Conservation (phyloP, 2,329 filamentous ascomycete species). For the Sporothrix pseudoabietina region DNA sequence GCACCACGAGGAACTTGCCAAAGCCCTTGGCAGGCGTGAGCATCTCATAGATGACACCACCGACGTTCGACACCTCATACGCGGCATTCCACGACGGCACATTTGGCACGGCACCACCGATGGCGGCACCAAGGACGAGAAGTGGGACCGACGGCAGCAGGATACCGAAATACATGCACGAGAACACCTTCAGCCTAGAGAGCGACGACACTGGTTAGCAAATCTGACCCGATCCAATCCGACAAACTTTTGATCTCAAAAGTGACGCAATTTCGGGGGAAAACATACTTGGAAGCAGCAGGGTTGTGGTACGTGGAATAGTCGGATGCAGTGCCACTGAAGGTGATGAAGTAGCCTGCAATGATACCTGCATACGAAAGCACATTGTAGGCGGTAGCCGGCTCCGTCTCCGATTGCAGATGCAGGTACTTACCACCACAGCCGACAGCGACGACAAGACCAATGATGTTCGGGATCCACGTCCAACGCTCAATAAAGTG, state of each 20-base stretch:
- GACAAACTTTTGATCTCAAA: no score
- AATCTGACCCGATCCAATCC: background rate
- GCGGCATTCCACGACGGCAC: conserved; percentile 47
- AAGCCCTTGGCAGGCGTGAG: conserved; percentile 50
- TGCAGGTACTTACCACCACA: conserved; percentile 55
- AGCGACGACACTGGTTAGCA: conserved; percentile 24
- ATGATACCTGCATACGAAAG: conserved; percentile 52
- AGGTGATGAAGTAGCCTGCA: conserved; percentile 58
- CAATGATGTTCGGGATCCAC: conserved; percentile 58
- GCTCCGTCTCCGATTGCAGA: conserved; percentile 48
- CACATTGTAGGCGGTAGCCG: conserved; percentile 45
- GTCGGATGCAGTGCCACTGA: conserved; percentile 58
- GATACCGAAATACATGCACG: conserved; percentile 56
- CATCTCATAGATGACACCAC: conserved; percentile 53
- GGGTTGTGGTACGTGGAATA: conserved; percentile 60
- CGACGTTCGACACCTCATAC: conserved; percentile 47
- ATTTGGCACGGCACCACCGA: conserved; percentile 53
- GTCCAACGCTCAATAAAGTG: conserved; percentile 59
- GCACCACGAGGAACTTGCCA: conserved; percentile 51
- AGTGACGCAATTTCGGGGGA: background rate
- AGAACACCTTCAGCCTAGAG: conserved; percentile 46
- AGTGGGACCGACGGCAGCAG: conserved; percentile 53
- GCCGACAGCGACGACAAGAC: conserved; percentile 55
- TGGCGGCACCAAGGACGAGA: conserved; percentile 53
- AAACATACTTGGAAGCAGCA: conserved; percentile 43